Base-by-base conservation (phyloP, 495 filamentous ascomycete species). In the Geoglossum glabrum region DNA sequence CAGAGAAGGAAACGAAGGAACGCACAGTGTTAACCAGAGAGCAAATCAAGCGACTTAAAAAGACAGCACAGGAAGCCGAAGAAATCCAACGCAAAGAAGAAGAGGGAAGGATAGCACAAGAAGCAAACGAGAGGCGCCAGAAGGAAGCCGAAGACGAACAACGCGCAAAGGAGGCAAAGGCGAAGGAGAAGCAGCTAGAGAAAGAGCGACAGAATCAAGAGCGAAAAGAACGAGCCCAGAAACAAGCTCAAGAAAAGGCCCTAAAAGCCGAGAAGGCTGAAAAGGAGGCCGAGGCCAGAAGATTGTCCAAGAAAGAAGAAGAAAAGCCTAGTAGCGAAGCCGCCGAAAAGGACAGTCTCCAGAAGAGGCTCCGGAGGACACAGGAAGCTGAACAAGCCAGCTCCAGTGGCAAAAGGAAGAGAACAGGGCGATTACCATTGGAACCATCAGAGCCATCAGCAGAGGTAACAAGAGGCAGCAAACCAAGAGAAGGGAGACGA, bases 151-250 rank as follows among this genome's bases (percentile, higher is more conserved):
- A 28, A 52, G 49, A n/a, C 9, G 26, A 52, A 4, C 23, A 30
- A 28, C 49, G 49, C 49, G 28, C 5, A 30, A 31, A 27, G 23
- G 49, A 30, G 26, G 28, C 7, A 30, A 19, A 27, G 23, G 40
- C 78, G 64, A 71, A 76, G 62, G 74, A 79, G 59, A 75, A 79
- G 62, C 68, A 76, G 33, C 72, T 78, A 28, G 73, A 76, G 1
- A 72, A 69, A 33, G 40, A 45, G n/a, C 17, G 40, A 13, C 17
- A 21, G 40, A 10, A 21, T 21, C 40, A 45, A 45, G 40, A 45
- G 40, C 40, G 40, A 45, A 45, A 52, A 30, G 49, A 52, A 17
- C 49, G 10, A 4, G 49, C 49, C 11, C 49, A 52, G 15, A n/a
- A 17, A 13, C 5, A 8, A 19, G 49, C 49, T 52, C 28, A 27